Evolutionary conservation across 2,329 filamentous ascomycete genomes (phyloP), one percentile per base, ranked within the genome.

Genomic region (Alternaria angustiovoidea): DNA sequence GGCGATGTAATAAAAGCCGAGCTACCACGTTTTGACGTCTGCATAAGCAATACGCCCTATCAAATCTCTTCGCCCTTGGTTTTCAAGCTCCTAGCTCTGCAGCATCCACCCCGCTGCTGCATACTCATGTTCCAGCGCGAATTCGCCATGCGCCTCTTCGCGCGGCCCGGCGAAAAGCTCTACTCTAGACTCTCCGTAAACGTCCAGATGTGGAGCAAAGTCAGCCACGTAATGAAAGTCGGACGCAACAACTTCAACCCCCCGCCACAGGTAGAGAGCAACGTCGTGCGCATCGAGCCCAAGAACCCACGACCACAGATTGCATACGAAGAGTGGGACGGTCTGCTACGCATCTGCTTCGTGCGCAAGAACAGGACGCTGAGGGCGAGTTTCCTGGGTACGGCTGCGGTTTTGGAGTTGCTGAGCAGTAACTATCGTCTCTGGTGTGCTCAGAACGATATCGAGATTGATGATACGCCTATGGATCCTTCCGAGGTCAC

Each of bases 41-140:
- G 91, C 80, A 95, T 96, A 66, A 88, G 85, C 70, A 93, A 93
- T 76, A 93, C 91, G 4, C 88, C 88, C 0, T 90, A 90, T 78
- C 76, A 89, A 85, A 98, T 98, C 74, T 96, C 92, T 11, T 93
- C 90, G 65, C 95, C 94, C 2, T 84, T 99, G 47, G 93, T 95
- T 52, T 97, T 97, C 85, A 90, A 94, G 80, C 88, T 98, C 47
- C 87, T 98, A 52, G 87, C 91, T 28, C 88, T 94, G 65, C 88
- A 88, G 5, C 93, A 93, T 43, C 90, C 93, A 0, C 95, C 95
- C 0, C 84, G 94, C 34, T 89, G 88, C 61, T 94, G 91, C 70
- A 88, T 98, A 66, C 92, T 98, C 81, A 97, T 97, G 93, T 95
- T 96, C 73, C 94, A 98, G 82, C 89, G 93, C 74, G 94, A 98